Evolutionary conservation across 495 filamentous ascomycete genomes (phyloP).

Genomic region (Aspergillus sclerotioniger): DNA sequence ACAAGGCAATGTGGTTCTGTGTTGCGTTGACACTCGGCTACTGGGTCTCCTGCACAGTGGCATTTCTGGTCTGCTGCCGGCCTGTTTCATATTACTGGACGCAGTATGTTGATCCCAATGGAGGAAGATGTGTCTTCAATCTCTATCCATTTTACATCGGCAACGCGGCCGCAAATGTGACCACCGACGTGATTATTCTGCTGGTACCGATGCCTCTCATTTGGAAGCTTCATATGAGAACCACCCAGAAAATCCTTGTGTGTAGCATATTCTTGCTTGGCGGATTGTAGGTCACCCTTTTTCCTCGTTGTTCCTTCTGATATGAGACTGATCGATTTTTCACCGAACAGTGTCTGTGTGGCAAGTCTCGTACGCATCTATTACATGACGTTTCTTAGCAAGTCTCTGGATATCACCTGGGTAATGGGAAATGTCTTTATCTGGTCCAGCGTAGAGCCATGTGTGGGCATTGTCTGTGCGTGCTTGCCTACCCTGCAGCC

Average conservation of each 20-base stretch:
- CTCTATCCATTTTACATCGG: constrained; percentile 17
- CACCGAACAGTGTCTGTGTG: constrained; percentile 24
- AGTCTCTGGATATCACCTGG: constrained; percentile 21
- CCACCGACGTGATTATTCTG: constrained; percentile 36
- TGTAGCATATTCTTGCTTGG: constrained; percentile 35
- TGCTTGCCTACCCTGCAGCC: constrained; percentile 22
- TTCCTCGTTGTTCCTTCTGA: not conserved
- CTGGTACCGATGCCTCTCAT: constrained; percentile 37
- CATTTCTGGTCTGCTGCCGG: constrained; percentile 13
- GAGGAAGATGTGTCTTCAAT: constrained; percentile 13
- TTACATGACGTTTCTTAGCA: constrained; percentile 14
- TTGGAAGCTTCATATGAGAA: constrained; percentile 30
- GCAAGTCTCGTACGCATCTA: constrained; percentile 25
- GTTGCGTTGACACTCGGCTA: constrained; percentile 16
- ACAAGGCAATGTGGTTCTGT: constrained; percentile 15
- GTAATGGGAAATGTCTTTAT: constrained; percentile 19
- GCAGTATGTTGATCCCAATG: constrained; percentile 13
- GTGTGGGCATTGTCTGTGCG: constrained; percentile 24
- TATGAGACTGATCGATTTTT: not conserved
- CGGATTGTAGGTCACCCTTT: constrained; percentile 35
- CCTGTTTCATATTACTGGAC: constrained; percentile 19
- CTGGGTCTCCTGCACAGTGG: constrained; percentile 10
- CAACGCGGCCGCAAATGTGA: constrained; percentile 23
- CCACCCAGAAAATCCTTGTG: constrained; percentile 27
- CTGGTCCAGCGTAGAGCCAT: constrained; percentile 25